Evolutionary conservation across 202 grass and related monocot species (phyloP), one percentile per base, ranked within the genome.

Genomic region (Zizania palustris): DNA sequence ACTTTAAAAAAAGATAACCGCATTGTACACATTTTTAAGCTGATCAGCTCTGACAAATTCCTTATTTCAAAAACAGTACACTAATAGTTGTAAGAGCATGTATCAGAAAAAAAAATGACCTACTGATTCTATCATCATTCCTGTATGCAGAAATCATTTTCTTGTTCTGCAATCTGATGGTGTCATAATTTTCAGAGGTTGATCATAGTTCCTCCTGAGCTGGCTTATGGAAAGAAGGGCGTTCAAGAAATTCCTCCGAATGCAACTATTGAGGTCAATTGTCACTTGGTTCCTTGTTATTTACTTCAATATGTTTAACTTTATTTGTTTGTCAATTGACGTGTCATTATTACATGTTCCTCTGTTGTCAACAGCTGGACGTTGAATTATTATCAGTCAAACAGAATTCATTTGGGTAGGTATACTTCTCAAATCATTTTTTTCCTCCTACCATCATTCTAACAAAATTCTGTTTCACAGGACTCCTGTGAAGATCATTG

Each of bases 191-290:
- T 65, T 81, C 85, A 90, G 95, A 92, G 91, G 85, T 83, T 98
- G 83, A 44, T 95, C 46, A 90, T 98, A 45, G 83, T 98, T 90
- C 95, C 91, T 70, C 95, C 95, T 72, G 87, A 87, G 28, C 70
- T 94, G 12, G 95, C 95, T 38, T 98, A 94, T 80, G 95, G 91
- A 67, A 95, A 85, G 80, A 98, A 83, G 82, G 96, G 96, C 7
- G 83, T 98, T 74, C 91, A 98, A 85, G 96, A 98, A 78, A 95
- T 98, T 86, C 96, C 96, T 80, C 87, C 89, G 73, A 92, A 93
- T 90, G 89, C 89, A 80, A 98, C 89, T 67, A 92, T 98, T 71
- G 96, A 98, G 91, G 96, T 90, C 74, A 48, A 69, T 20, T 82
- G 43, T 67, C 51, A 77, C 73, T 79, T 89, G 18, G 15, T 50